Evolutionary conservation across 257 asterid species (phyloP).

Genomic region (Solanum virginianum): DNA sequence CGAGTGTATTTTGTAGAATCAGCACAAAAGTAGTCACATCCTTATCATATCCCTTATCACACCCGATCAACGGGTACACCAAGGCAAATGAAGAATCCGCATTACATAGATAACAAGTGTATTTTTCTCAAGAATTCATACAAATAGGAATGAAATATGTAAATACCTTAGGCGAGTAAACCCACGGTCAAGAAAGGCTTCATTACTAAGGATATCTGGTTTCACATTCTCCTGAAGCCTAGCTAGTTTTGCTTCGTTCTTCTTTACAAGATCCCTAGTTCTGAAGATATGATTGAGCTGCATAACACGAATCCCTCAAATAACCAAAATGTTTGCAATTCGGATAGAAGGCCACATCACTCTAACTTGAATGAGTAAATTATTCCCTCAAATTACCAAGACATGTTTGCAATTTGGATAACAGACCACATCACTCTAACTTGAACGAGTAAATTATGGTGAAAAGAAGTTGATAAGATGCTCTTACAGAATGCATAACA

Average conservation of each 20-base stretch:
- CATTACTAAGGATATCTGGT: conserved; percentile 21
- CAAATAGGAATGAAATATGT: neutral
- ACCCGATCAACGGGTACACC: neutral
- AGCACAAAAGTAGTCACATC: neutral
- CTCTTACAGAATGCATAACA: conserved; percentile 73
- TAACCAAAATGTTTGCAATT: conserved; percentile 6
- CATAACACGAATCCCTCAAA: conserved; percentile 16
- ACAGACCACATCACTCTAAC: neutral
- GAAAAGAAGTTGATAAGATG: neutral
- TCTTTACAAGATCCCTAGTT: conserved; percentile 60
- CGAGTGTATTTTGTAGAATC: neutral
- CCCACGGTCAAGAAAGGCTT: conserved; percentile 68
- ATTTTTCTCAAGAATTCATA: neutral
- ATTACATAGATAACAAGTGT: neutral
- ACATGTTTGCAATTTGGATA: neutral
- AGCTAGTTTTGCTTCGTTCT: conserved; percentile 57
- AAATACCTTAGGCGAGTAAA: conserved; percentile 87
- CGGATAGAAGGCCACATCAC: neutral
- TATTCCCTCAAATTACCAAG: too few relatives aligned
- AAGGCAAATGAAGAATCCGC: neutral
- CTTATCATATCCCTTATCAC: neutral
- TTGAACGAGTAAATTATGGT: neutral
- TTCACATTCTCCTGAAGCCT: conserved; percentile 33
- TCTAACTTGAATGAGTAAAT: neutral
- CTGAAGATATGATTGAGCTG: conserved; percentile 76